Base-by-base conservation (phyloP, 2,329 filamentous ascomycete genomes). In the Setomelanomma holmii region DNA sequence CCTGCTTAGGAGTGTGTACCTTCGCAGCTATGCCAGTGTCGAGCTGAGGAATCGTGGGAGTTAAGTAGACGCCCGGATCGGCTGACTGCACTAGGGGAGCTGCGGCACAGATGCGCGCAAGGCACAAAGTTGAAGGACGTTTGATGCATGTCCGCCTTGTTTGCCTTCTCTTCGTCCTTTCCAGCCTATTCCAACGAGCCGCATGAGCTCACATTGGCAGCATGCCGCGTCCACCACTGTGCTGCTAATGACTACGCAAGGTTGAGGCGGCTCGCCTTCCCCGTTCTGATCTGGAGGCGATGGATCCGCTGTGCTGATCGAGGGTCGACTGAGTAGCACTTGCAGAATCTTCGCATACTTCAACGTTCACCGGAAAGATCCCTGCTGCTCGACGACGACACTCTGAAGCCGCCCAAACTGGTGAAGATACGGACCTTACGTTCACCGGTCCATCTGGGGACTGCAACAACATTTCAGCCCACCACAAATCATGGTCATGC, bases 21-120 rank as follows among this genome's bases (percentile, higher is more conserved):
- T 4, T 40, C 45, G 12, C 35, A 34, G 45, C 24, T 17, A 46
- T 17, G 27, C 22, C 8, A 12, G 23, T 24, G 33, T 22, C 39
- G 38, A 49, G 39, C n/a, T 45, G 58, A 53, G 58, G 60, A 52
- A 48, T n/a, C 40, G 23, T 38, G 51, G 50, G 42, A 50, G 21
- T 66, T 65, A 66, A 65, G 56, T 66, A 66, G 58, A 45, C 43
- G 45, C 48, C 35, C 47, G 43, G 48, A 45, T 21, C 40, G 42
- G 55, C 53, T 58, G 52, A 52, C 40, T 45, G 42, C 48, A 53
- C 55, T 58, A 59, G 43, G 38, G 30, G 30, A 35, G 39, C 33
- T 42, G 42, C 41, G 38, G 43, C 36, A 40, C 42, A 42, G 34
- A 47, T 20, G 40, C 40, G 40, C 40, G 39, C 52, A 36, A 38